These are phyloP conservation scores for Keithomyces neogunnii DNA, from an alignment of 2,329 filamentous ascomycete genomes.

Conservation along the genomic window DNA sequence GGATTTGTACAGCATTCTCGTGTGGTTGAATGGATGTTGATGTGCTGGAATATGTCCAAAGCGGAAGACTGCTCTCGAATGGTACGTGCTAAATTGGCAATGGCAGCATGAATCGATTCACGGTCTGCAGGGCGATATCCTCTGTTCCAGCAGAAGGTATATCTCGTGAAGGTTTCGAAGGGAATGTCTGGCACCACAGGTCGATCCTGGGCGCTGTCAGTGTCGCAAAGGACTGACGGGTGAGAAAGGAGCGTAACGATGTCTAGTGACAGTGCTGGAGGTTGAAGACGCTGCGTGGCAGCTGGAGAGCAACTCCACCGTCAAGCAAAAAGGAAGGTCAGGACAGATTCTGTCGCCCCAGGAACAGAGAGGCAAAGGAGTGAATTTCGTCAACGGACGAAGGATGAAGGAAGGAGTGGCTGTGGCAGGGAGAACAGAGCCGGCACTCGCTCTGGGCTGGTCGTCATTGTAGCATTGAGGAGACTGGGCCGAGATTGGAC, in stretches of 20 bases:
- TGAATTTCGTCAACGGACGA: slow-evolving; percentile 1
- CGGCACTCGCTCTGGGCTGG: too few relatives aligned
- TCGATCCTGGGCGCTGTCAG: not conserved
- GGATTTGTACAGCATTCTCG: slow-evolving; percentile 9
- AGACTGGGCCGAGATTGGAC: too few relatives aligned
- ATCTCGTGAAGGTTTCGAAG: not conserved
- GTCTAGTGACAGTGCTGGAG: too few relatives aligned
- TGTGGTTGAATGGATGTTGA: too few relatives aligned
- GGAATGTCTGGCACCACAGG: not conserved
- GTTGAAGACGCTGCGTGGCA: too few relatives aligned
- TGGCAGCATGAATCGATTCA: not conserved
- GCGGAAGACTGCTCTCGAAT: not conserved
- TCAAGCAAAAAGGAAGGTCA: slow-evolving; percentile 1
- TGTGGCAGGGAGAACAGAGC: not conserved
- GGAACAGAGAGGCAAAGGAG: not conserved
- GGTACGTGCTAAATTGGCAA: not conserved
- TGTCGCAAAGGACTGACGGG: too few relatives aligned
- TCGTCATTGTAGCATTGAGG: too few relatives aligned
- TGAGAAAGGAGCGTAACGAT: too few relatives aligned
- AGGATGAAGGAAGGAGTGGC: not conserved
- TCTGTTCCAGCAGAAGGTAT: not conserved
- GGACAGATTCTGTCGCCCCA: not conserved
- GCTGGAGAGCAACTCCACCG: too few relatives aligned
- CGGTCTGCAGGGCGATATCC: not conserved
- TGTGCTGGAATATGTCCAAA: too few relatives aligned